These are phyloP conservation scores for Diplodia mutila DNA, from an alignment of 2,329 filamentous ascomycete species.

Conservation along the genomic window DNA sequence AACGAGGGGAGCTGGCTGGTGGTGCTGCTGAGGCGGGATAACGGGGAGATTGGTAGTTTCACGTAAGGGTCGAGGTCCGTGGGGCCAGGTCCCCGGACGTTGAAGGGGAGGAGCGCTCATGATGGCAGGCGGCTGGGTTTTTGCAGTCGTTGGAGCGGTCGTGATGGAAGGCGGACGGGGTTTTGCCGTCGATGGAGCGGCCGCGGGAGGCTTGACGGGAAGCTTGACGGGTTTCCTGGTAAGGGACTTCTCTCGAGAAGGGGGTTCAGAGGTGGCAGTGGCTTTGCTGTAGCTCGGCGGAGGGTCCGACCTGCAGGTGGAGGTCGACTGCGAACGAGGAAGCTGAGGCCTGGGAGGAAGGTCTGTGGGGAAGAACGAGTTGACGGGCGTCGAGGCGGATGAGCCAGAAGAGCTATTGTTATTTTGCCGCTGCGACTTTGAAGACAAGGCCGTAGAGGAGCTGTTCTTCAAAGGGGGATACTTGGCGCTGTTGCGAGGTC, in stretches of 20 bases:
- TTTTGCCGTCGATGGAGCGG: neutral
- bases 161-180: neutral
- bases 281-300: constrained; percentile 14
- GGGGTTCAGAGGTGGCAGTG: neutral
- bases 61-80: constrained; percentile 11
- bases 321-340: constrained; percentile 14
- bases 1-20: neutral
- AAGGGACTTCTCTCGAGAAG: neutral
- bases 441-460: neutral
- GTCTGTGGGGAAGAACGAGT: constrained; percentile 9
- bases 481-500: constrained; percentile 36
- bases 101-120: neutral
- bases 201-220: neutral
- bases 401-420: constrained; percentile 20
- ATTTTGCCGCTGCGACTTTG: neutral
- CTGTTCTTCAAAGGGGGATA: neutral
- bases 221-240: constrained; percentile 4
- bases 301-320: neutral
- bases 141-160: neutral
- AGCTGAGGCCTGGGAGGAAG: neutral
- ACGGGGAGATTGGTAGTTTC: neutral
- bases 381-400: constrained; percentile 1
- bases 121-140: neutral
- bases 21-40: neutral
- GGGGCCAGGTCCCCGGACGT: constrained; percentile 10